phyloP scores from a whole-genome alignment of 2,329 filamentous ascomycete species.

The Alternaria arborescens region DNA sequence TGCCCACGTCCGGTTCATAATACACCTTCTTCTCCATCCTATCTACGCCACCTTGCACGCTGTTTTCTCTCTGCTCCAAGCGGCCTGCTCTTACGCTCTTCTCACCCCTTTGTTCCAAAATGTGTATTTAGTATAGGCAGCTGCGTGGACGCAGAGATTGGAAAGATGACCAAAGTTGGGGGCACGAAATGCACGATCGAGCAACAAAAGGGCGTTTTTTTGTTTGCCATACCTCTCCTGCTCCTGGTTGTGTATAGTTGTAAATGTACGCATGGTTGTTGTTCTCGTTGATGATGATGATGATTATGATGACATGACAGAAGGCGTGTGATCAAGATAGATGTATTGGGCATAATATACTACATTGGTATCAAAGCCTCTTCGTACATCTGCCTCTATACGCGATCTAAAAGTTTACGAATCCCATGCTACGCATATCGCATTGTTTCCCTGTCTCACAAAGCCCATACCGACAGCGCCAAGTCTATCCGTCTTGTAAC shows the following conservation, averaged over 20 bases:
- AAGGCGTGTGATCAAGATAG: background rate
- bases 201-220: background rate
- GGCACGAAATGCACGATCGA: background rate
- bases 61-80: background rate
- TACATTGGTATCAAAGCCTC: conserved; percentile 3
- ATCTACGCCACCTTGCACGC: background rate
- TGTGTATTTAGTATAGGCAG: conserved; percentile 16
- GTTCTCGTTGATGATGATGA: background rate
- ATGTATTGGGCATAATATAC: background rate
- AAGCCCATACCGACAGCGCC: background rate
- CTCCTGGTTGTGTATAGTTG: conserved; percentile 2
- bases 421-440: background rate
- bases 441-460: background rate
- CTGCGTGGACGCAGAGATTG: background rate
- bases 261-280: conserved; percentile 7
- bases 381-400: conserved; percentile 3
- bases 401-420: background rate
- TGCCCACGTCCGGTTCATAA: background rate
- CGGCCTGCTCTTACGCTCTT: background rate
- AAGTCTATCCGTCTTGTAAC: background rate
- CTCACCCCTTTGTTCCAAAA: conserved; percentile 8
- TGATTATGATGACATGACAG: background rate
- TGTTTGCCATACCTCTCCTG: background rate
- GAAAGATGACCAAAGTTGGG: background rate
- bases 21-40: background rate